Evolutionary conservation across 2,329 filamentous ascomycete genomes (phyloP), one percentile per base, ranked within the genome.

Genomic region (Sporothrix dimorphospora): DNA sequence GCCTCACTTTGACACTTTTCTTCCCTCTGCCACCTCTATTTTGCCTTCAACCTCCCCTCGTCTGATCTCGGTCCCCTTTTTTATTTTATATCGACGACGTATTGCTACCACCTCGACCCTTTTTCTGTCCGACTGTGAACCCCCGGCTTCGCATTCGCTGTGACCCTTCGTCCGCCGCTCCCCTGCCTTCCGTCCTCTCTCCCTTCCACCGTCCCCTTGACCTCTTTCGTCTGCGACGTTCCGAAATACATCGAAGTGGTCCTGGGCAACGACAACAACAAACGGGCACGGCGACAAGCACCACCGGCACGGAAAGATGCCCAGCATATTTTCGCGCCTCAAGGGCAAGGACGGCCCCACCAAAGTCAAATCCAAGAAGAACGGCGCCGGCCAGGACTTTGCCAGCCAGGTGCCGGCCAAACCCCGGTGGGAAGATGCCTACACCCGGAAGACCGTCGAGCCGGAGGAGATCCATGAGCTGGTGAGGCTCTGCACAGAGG

Each of bases 401-500:
- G 79, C 84, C 67, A 81, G 88, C 73, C 83, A 86, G 75, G 82
- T 85, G 34, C 88, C 90, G 49, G 82, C 86, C 74, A 94, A 94
- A 82, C 92, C 92, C 71, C 88, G 87, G 81, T 98, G 94, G 92
- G 92, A 93, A 74, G 92, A 98, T 80, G 92, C 94, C 75, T 99
- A 94, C 89, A 87, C 90, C 74, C 91, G 95, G 78, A 92, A 88
- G 71, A 89, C 90, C 63, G 91, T 99, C 76, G 91, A 93, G 70
- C 92, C 94, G 5, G 94, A 97, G 76, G 96, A 99, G 83, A 90
- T 99, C 65, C 91, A 94, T 78, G 94, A 97, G 79, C 84, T 99
- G 74, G 85, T 98, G 69, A 88, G 90, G 79, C 89, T 90, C 76
- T 98, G 94, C 83, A 97, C 94, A 12, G 87, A 90, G 71, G 96